These are phyloP conservation scores for Trichosporon asahii DNA, from an alignment of 1,284 basidiomycete genomes.

Conservation along the genomic window DNA sequence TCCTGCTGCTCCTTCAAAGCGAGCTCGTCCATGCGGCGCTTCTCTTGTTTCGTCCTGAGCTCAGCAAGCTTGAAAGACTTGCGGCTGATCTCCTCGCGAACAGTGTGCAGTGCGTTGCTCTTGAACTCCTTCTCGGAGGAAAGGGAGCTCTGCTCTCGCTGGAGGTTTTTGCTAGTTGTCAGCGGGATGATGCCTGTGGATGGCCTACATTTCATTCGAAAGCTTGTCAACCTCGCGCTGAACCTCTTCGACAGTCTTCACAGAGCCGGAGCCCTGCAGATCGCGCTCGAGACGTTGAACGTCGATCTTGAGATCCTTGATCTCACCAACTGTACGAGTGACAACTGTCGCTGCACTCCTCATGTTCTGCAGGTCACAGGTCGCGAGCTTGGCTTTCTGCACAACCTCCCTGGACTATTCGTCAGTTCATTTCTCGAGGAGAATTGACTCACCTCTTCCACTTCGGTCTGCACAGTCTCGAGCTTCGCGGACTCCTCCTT, in stretches of 20 bases:
- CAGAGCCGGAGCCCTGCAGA: conserved; percentile 66
- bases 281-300: conserved; percentile 66
- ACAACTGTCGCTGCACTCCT: conserved; percentile 66
- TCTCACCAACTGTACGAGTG: conserved; percentile 63
- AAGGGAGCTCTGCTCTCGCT: conserved; percentile 64
- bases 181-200: background rate
- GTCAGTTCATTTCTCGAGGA: background rate
- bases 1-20: conserved; percentile 63
- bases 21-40: conserved; percentile 62
- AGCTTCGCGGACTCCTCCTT: conserved; percentile 59
- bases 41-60: conserved; percentile 62
- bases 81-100: conserved; percentile 55
- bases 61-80: conserved; percentile 65
- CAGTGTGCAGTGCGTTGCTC: conserved; percentile 58
- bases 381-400: conserved; percentile 41
- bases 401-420: conserved; percentile 37
- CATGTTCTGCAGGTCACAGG: conserved; percentile 63
- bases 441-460: conserved; percentile 54
- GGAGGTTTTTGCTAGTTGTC: conserved; percentile 61
- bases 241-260: conserved; percentile 78
- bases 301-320: conserved; percentile 64
- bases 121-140: conserved; percentile 66
- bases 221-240: conserved; percentile 68
- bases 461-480: conserved; percentile 56
- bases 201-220: conserved; percentile 63